phyloP scores from a whole-genome alignment of 192 early-diverging fungal genomes.

The Funneliformis mosseae region DNA sequence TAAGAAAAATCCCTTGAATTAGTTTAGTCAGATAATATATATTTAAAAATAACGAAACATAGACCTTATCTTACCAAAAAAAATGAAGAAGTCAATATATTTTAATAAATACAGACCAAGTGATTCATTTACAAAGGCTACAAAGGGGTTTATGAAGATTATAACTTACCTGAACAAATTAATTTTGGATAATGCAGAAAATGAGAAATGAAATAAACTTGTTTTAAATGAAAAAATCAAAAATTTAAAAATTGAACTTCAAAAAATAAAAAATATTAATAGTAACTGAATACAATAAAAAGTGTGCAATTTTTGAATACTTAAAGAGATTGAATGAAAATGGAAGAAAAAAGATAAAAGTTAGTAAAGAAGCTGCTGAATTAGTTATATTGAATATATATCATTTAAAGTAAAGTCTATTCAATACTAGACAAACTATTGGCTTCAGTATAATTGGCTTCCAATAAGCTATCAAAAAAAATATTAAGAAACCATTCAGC shows the following conservation, averaged over 20 bases:
- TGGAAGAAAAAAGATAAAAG: neutral
- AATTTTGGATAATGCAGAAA: neutral
- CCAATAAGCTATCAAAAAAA: neutral
- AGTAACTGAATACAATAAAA: neutral
- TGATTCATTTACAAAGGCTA: neutral
- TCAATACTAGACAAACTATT: neutral
- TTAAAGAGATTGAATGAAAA: neutral
- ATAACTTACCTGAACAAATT: neutral
- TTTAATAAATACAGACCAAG: no score
- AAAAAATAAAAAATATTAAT: neutral
- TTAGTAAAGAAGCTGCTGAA: neutral
- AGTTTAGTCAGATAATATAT: no score
- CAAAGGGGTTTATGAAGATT: neutral
- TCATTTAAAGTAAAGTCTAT: neutral
- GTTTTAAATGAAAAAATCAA: neutral
- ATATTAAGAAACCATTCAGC: neutral
- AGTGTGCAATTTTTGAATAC: neutral
- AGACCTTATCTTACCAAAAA: no score
- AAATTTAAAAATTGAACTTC: neutral
- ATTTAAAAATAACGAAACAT: no score
- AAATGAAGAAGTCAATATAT: no score
- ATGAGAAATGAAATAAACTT: neutral
- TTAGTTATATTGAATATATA: neutral
- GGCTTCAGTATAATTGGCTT: neutral
- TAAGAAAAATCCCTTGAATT: no score